phyloP scores from a whole-genome alignment of 441 rosid species.

The Gossypium aridum region DNA sequence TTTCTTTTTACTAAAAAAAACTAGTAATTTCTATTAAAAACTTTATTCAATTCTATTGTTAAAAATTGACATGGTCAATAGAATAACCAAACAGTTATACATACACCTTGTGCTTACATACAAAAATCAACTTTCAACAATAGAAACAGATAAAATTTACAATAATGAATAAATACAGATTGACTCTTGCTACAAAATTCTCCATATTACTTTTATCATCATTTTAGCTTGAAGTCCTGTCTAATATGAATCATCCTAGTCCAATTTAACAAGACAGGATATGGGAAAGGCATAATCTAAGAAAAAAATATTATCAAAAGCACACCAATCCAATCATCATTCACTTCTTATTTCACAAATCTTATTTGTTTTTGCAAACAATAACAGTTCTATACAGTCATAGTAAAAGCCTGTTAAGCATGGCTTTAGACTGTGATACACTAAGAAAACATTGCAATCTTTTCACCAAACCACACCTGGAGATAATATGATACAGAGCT shows the following conservation, averaged over 20 bases:
- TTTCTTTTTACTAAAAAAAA: too few relatives aligned
- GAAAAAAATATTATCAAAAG: neutral
- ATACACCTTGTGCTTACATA: too few relatives aligned
- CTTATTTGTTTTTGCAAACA: neutral
- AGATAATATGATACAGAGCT: conserved; percentile 15
- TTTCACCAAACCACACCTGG: conserved; percentile 21
- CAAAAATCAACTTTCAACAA: too few relatives aligned
- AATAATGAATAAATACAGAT: too few relatives aligned
- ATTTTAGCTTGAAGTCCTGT: neutral
- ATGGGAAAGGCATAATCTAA: neutral
- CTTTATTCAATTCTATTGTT: too few relatives aligned
- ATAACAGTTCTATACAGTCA: neutral
- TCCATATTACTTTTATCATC: neutral
- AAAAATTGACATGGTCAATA: too few relatives aligned
- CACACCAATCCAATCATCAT: conserved; percentile 10
- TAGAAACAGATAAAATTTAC: too few relatives aligned
- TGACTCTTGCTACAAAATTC: too few relatives aligned
- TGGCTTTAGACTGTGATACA: neutral
- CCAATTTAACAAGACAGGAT: neutral
- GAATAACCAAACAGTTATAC: too few relatives aligned
- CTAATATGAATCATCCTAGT: too few relatives aligned
- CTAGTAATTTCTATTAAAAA: too few relatives aligned
- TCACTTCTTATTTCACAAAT: neutral
- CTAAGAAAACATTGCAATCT: neutral
- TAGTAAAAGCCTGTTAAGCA: neutral